Evolutionary conservation across 2,329 filamentous ascomycete genomes (phyloP), one percentile per base, ranked within the genome.

Genomic region (Beauveria scarabaeidicola): DNA sequence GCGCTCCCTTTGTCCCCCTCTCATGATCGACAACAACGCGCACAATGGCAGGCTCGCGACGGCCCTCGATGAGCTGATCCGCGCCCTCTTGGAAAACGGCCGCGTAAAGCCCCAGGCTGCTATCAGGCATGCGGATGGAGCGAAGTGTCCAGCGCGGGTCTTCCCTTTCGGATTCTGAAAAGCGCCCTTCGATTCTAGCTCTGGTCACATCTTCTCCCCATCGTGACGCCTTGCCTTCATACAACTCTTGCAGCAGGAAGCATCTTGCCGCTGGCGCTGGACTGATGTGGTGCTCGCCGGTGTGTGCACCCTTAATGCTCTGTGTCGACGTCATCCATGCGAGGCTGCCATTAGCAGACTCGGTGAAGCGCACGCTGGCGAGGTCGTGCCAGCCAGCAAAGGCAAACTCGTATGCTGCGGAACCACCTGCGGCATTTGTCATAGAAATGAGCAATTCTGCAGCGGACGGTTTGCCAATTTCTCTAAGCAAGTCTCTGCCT

Each of bases 141-240:
- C 91, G 84, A 36, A 95, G 81, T 36, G 89, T 89, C 91, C 91
- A 97, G 66, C 82, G 85, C 17, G 86, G 81, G 61, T 87, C 83
- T 70, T 96, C 91, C 61, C 92, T 84, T 74, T 96, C 90, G n/a
- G 77, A 72, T 69, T 96, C 91, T 0, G 89, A 77, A 67, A 95
- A 96, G 11, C 92, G 84, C 6, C 86, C 88, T 73, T 97, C 93
- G 15, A 97, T 85, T 64, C 87, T 85, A 9, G 92, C 91, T 74
- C 93, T 95, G 52, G 86, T 84, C 13, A 97, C 80, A 64, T 97
- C 94, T 73, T 97, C 93, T 29, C 85, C 85, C 73, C 90, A 86
- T 62, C 87, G 89, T 19, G 79, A 77, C 1, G 88, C 90, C 70
- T 87, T 92, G 27, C 86, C 86, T 69, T 96, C 89, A 66, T 93